Evolutionary conservation across 163 green algal species (phyloP), one percentile per base, ranked within the genome.

Genomic region (Chlorella variabilis): DNA sequence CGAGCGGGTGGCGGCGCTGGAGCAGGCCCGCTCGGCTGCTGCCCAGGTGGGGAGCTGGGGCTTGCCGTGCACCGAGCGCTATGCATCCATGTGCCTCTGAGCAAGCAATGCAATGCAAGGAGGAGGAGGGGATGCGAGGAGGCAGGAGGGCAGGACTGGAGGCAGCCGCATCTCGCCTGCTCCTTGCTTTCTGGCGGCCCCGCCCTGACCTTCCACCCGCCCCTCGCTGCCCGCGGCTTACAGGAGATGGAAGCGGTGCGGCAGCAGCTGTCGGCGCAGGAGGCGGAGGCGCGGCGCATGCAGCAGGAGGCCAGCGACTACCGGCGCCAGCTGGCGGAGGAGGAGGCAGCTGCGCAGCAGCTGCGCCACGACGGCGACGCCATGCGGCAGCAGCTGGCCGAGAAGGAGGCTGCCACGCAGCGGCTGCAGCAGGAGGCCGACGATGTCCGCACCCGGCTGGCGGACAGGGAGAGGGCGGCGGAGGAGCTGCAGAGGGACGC

Each of bases 1-100:
- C 5, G 59, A 67, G n/a, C 27, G 59, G 29, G 59, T 67, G 59
- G n/a, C 9, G 27, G 59, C 59, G 31, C 48, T 77, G 70, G 70
- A 77, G 70, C 18, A 77, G 70, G 59, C 59, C 18, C n/a, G 59
- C 7, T 20, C 27, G 4, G 59, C 59, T 11, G 59, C 59, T 67
- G 59, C 59, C 5, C 59, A 67, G 59, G 59, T 67, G 51, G 7
- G 51, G n/a, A n/a, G n/a, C 13, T 51, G 42, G 8, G n/a, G n/a
- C n/a, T n/a, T n/a, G n/a, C n/a, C n/a, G n/a, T n/a, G n/a, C n/a
- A n/a, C n/a, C n/a, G n/a, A n/a, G n/a, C n/a, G n/a, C n/a, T n/a
- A n/a, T n/a, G n/a, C n/a, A n/a, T n/a, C n/a, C n/a, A n/a, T n/a
- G 42, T 51, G 42, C 42, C 42, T 51, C 13, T 51, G n/a, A n/a